Percentiles rank a stretch among this genome's conserved stretches.
phyloP scores from a whole-genome alignment of 1,284 basidiomycete species.

The Cutaneotrichosporon sp. region DNA sequence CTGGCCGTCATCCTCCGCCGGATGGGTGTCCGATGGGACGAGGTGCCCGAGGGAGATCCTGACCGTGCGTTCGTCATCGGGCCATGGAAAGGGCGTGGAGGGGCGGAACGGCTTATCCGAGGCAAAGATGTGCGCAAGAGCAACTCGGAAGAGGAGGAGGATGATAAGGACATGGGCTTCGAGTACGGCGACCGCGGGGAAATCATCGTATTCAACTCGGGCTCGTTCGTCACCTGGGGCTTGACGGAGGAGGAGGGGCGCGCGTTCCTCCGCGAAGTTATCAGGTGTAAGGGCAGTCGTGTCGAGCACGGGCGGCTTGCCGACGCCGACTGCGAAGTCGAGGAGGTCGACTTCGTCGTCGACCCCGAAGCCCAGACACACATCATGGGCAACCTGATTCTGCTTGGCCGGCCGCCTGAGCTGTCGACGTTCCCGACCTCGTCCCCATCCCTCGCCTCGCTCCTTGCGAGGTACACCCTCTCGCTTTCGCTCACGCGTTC shows the following conservation, averaged over 20 bases:
- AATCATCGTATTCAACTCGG: conserved; percentile 77
- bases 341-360: conserved; percentile 83
- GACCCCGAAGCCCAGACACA: conserved; percentile 76
- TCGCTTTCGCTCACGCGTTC: conserved; percentile 83
- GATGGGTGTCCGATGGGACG: conserved; percentile 43
- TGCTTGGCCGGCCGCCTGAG: conserved; percentile 65
- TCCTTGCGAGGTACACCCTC: conserved; percentile 79
- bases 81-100: conserved; percentile 46
- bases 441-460: conserved; percentile 49
- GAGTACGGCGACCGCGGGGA: conserved; percentile 66
- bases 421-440: conserved; percentile 42
- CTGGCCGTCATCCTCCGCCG: conserved; percentile 31
- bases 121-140: conserved; percentile 31
- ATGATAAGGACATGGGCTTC: conserved; percentile 35
- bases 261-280: conserved; percentile 62
- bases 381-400: conserved; percentile 80
- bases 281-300: conserved; percentile 53
- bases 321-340: conserved; percentile 65
- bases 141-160: conserved; percentile 41
- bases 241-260: conserved; percentile 70
- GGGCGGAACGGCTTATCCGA: conserved; percentile 36
- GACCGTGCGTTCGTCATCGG: conserved; percentile 46
- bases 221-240: conserved; percentile 83
- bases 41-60: conserved; percentile 45
- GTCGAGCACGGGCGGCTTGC: conserved; percentile 60